Conservation (phyloP, 345 rosid species). For the Trapa bicornis region DNA sequence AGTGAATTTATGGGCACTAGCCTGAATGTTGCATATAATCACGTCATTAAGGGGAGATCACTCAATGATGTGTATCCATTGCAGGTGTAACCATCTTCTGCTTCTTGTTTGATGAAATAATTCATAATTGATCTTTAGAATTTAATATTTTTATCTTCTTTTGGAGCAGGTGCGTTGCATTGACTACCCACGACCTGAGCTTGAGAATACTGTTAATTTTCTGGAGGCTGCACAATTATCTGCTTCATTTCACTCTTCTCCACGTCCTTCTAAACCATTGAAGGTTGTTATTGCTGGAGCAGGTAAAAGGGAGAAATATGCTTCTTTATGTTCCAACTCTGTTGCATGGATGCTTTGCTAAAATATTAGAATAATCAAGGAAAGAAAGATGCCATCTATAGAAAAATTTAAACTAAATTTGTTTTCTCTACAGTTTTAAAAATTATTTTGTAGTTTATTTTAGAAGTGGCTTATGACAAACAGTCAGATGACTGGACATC, state of each 20-base stretch:
- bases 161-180: slow-evolving; percentile 55
- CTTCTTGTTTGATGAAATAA: neutral
- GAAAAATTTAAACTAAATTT: neutral
- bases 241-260: slow-evolving; percentile 49
- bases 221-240: slow-evolving; percentile 82
- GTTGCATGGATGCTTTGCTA: no score
- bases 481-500: no score
- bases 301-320: slow-evolving; percentile 27
- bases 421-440: neutral
- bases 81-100: slow-evolving; percentile 28
- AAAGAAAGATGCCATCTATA: neutral
- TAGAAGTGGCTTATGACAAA: neutral
- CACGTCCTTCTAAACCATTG: slow-evolving; percentile 60
- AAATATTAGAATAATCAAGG: neutral
- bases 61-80: slow-evolving; percentile 24
- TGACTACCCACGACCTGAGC: slow-evolving; percentile 78
- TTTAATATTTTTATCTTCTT: neutral
- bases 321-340: neutral
- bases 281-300: slow-evolving; percentile 88
- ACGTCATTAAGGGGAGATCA: slow-evolving; percentile 20
- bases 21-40: slow-evolving; percentile 25
- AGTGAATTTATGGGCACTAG: slow-evolving; percentile 37
- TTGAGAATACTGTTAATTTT: slow-evolving; percentile 63
- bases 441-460: neutral
- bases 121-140: neutral